Evolutionary conservation across 1,284 basidiomycete species (phyloP).

Genomic region (Sporisorium reilianum): DNA sequence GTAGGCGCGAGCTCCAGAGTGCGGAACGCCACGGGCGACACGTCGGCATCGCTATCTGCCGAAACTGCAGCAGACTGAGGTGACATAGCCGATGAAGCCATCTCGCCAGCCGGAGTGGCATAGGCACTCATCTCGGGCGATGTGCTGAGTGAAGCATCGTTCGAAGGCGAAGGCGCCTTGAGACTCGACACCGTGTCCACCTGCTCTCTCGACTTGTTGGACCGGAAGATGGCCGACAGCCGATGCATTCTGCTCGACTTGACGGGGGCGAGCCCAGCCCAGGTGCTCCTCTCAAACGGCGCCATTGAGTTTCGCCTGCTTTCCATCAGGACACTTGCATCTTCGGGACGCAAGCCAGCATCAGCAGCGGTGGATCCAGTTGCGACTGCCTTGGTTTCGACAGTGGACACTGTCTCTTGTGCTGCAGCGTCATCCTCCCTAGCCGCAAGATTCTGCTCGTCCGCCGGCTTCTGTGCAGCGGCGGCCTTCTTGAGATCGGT

Average conservation of each 20-base stretch:
- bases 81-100: slow-evolving; percentile 19
- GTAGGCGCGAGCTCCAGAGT: slow-evolving; percentile 23
- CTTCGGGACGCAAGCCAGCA: slow-evolving; percentile 2
- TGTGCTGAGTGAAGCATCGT: slow-evolving; percentile 6
- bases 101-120: slow-evolving; percentile 23
- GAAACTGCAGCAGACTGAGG: slow-evolving; percentile 38
- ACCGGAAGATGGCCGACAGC: slow-evolving; percentile 32
- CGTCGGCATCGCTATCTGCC: slow-evolving; percentile 32
- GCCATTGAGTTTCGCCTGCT: slow-evolving; percentile 35
- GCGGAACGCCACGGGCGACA: slow-evolving; percentile 41
- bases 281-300: slow-evolving; percentile 13
- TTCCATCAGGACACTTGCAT: not conserved
- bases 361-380: not conserved
- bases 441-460: not conserved
- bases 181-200: slow-evolving; percentile 11
- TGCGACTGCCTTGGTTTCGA: not conserved
- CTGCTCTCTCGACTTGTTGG: slow-evolving; percentile 23
- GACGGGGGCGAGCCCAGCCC: slow-evolving; percentile 6
- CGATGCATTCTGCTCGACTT: slow-evolving; percentile 21
- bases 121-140: slow-evolving; percentile 21
- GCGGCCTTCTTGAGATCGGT: slow-evolving; percentile 33
- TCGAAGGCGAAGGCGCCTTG: not conserved
- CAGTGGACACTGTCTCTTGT: not conserved
- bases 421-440: not conserved
- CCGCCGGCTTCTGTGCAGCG: slow-evolving; percentile 10